Percentiles rank a stretch among this genome's conserved stretches.
Evolutionary conservation across 2,329 filamentous ascomycete species (phyloP).

Genomic region (Coniella lustricola): DNA sequence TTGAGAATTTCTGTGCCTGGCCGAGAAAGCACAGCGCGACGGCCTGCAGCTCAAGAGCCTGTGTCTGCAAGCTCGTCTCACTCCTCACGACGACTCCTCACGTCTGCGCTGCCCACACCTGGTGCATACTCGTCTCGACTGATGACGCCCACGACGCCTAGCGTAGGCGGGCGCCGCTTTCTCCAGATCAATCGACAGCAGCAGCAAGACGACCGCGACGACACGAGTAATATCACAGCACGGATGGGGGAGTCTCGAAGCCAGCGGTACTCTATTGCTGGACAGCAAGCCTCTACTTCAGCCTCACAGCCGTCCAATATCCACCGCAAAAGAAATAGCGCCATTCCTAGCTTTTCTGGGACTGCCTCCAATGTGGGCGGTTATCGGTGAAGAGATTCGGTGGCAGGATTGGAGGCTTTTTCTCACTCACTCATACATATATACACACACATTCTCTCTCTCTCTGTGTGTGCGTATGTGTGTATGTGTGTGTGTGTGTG

Average conservation of each 20-base stretch:
- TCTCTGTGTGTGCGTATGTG: too few species aligned
- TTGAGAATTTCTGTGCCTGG: slow-evolving; percentile 32
- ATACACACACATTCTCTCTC: too few species aligned
- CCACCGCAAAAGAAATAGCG: slow-evolving; percentile 37
- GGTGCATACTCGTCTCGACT: slow-evolving; percentile 31
- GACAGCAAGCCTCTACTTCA: slow-evolving; percentile 26
- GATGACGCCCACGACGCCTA: slow-evolving; percentile 29
- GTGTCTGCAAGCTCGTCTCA: slow-evolving; percentile 38
- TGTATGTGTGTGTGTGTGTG: too few species aligned
- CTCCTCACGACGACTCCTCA: slow-evolving; percentile 46
- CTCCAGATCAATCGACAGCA: slow-evolving; percentile 32
- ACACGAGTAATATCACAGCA: slow-evolving; percentile 29
- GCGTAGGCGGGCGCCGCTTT: slow-evolving; percentile 38
- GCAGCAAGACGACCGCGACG: slow-evolving; percentile 17
- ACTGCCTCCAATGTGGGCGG: slow-evolving; percentile 33
- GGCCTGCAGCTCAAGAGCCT: slow-evolving; percentile 25
- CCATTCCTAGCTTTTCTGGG: slow-evolving; percentile 31
- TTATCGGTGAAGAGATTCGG: slow-evolving; percentile 34
- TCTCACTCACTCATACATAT: too few species aligned
- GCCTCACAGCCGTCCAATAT: slow-evolving; percentile 40
- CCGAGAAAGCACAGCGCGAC: slow-evolving; percentile 6
- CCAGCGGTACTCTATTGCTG: slow-evolving; percentile 39
- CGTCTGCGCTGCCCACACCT: slow-evolving; percentile 35
- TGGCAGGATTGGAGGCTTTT: neutral
- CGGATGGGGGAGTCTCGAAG: slow-evolving; percentile 33